Evolutionary conservation across 345 rosid species (phyloP).

Genomic region (Barbarea vulgaris): DNA sequence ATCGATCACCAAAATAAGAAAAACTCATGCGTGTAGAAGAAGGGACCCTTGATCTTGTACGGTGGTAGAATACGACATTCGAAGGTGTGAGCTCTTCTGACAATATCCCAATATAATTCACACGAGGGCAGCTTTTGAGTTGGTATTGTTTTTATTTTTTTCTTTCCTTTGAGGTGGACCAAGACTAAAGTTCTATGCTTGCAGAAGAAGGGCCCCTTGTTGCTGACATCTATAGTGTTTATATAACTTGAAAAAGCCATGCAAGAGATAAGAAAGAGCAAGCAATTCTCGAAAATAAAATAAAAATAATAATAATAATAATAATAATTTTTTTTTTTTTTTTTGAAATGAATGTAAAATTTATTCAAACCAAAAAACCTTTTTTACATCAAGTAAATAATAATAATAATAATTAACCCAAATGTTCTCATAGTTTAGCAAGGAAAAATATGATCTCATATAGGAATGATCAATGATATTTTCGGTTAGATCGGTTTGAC

Average conservation of each 20-base stretch:
- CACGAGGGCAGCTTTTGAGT: conserved; percentile 40
- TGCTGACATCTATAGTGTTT: conserved; percentile 25
- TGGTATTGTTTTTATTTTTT: neutral
- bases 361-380: too few relatives aligned
- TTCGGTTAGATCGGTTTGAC: neutral
- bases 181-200: conserved; percentile 25
- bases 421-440: neutral
- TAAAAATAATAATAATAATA: too few relatives aligned
- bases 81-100: conserved; percentile 35
- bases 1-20: neutral
- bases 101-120: conserved; percentile 39
- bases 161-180: conserved; percentile 15
- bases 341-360: too few relatives aligned
- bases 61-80: conserved; percentile 15
- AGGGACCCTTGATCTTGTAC: conserved; percentile 21
- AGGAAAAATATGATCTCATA: neutral
- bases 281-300: neutral
- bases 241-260: conserved; percentile 32
- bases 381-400: too few relatives aligned
- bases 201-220: conserved; percentile 33
- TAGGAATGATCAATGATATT: neutral
- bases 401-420: neutral
- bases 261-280: conserved; percentile 11
- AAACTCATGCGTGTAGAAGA: neutral
- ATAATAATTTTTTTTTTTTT: too few relatives aligned